Conservation (phyloP, 2,329 filamentous ascomycete species). For the Ascochyta koolunga region DNA sequence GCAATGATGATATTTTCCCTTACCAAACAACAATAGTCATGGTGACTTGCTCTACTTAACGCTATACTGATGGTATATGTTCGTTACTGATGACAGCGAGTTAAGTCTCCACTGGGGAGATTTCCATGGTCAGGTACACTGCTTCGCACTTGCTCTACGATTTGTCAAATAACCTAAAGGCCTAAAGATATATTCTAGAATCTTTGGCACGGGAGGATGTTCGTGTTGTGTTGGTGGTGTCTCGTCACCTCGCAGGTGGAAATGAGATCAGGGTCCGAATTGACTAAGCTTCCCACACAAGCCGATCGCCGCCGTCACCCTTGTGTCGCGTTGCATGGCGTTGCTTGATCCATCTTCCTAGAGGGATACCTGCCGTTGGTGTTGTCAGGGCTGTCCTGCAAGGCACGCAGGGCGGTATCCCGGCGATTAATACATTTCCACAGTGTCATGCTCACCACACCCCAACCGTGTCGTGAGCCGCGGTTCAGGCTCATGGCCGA, state of each 20-base stretch:
- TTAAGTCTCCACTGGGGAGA: too few species aligned
- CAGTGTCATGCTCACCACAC: neutral
- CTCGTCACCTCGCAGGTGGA: neutral
- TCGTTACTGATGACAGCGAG: too few species aligned
- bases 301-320: constrained; percentile 16
- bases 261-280: constrained; percentile 26
- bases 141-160: too few species aligned
- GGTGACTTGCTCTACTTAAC: too few species aligned
- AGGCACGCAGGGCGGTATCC: neutral
- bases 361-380: neutral
- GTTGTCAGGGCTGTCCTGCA: neutral
- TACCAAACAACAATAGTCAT: too few species aligned
- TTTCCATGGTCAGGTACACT: too few species aligned
- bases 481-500: constrained; percentile 10
- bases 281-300: constrained; percentile 29
- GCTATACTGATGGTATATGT: too few species aligned
- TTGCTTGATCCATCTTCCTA: constrained; percentile 25
- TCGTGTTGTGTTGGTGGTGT: neutral
- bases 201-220: too few species aligned
- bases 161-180: too few species aligned
- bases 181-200: too few species aligned
- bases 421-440: neutral
- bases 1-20: too few species aligned
- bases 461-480: neutral
- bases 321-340: constrained; percentile 30